Evolutionary conservation across 768 basidiomycete species (phyloP).

Genomic region (Trametes cubensis): DNA sequence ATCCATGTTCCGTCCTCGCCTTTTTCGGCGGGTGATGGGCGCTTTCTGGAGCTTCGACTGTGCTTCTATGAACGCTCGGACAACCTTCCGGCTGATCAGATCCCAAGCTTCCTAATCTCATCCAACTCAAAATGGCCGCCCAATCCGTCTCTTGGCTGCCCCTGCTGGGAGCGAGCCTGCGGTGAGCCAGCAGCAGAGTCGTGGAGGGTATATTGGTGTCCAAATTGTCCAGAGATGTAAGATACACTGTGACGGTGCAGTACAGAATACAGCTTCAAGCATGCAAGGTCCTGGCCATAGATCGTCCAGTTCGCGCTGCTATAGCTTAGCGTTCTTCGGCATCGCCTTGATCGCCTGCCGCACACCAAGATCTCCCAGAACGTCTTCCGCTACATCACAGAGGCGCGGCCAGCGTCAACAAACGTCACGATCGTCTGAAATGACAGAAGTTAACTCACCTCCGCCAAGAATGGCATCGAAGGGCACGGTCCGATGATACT

Average conservation of each 20-base stretch:
- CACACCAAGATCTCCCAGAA: conserved; percentile 66
- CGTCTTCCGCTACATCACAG: conserved; percentile 60
- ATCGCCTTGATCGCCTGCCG: conserved; percentile 41
- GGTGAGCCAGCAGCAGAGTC: too few relatives aligned
- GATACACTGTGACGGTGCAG: background rate
- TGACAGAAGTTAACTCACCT: conserved; percentile 30
- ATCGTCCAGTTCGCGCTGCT: background rate
- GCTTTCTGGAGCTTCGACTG: background rate
- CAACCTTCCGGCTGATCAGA: conserved; percentile 13
- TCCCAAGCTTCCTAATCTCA: conserved; percentile 12
- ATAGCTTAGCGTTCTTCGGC: conserved; percentile 59
- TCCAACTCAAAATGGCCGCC: conserved; percentile 13
- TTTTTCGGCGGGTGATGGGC: background rate
- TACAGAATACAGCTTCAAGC: background rate
- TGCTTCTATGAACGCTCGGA: conserved; percentile 11
- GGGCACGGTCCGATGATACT: conserved; percentile 47
- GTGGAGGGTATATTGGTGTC: too few relatives aligned
- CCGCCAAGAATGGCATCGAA: conserved; percentile 47
- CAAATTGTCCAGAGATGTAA: too few relatives aligned
- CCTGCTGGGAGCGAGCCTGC: too few relatives aligned
- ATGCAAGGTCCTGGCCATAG: background rate
- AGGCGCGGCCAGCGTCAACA: conserved; percentile 2
- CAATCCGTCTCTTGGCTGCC: background rate
- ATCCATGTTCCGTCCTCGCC: conserved; percentile 7
- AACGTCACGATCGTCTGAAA: background rate